Evolutionary conservation across 1,139 yeast genomes (phyloP).

Genomic region (Debaryomyces subglobosus): DNA sequence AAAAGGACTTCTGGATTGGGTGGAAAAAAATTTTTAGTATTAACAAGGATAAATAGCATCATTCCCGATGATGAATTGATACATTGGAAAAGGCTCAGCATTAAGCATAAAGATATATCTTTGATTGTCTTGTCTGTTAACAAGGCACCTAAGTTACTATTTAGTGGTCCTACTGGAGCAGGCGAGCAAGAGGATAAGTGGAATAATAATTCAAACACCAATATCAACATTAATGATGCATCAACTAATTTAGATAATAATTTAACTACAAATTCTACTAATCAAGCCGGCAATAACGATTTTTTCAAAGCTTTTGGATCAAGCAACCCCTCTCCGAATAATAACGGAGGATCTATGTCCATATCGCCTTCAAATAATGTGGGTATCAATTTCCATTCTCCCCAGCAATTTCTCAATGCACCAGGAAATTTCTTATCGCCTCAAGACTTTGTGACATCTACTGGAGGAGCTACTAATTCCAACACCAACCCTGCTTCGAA

Average conservation of each 20-base stretch:
- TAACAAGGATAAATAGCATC: conserved; percentile 70
- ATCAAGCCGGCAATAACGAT: background rate
- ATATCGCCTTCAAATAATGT: conserved; percentile 37
- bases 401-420: conserved; percentile 42
- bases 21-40: conserved; percentile 64
- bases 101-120: conserved; percentile 61
- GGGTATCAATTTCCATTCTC: conserved; percentile 38
- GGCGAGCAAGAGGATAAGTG: conserved; percentile 2
- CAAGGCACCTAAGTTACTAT: conserved; percentile 58
- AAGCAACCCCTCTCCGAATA: conserved; percentile 27
- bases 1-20: conserved; percentile 36
- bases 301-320: conserved; percentile 18
- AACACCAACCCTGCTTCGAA: background rate
- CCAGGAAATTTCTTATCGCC: conserved; percentile 43
- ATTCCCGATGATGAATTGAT: conserved; percentile 79
- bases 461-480: conserved; percentile 9
- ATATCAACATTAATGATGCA: conserved; percentile 5
- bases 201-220: background rate
- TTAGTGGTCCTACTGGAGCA: conserved; percentile 23
- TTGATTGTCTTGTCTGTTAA: conserved; percentile 77
- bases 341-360: conserved; percentile 30
- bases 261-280: conserved; percentile 13
- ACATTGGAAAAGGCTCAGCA: conserved; percentile 73
- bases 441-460: conserved; percentile 20
- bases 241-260: conserved; percentile 13